Conservation (phyloP, 129 eudicot species). For the Artemisia tridentata region DNA sequence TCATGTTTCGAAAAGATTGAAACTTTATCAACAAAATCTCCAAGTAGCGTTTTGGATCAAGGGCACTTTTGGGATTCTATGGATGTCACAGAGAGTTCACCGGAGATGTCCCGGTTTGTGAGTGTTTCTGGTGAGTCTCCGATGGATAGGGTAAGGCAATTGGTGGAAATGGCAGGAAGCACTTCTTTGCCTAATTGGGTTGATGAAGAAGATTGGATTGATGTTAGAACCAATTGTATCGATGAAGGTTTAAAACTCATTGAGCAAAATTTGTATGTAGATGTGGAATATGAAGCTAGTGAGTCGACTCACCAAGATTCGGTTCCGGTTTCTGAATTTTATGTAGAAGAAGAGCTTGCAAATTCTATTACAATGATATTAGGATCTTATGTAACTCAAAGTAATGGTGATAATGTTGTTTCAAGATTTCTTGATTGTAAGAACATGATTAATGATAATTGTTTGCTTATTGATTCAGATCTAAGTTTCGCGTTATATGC, state of each 20-base stretch:
- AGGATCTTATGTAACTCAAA: conserved; percentile 23
- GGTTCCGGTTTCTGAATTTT: background rate
- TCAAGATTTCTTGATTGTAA: conserved; percentile 25
- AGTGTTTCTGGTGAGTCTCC: conserved; percentile 31
- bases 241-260: conserved; percentile 26
- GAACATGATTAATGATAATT: conserved; percentile 9
- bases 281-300: background rate
- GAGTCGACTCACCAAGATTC: conserved; percentile 17
- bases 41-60: conserved; percentile 63
- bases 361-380: conserved; percentile 12
- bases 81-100: conserved; percentile 32
- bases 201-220: conserved; percentile 65
- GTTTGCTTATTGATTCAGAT: conserved; percentile 18
- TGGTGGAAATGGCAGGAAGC: conserved; percentile 32
- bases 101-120: too few species aligned
- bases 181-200: conserved; percentile 49
- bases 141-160: conserved; percentile 41
- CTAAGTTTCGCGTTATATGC: background rate
- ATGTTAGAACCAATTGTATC: conserved; percentile 41
- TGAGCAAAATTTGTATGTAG: conserved; percentile 5
- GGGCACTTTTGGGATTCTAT: conserved; percentile 58
- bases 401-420: conserved; percentile 20
- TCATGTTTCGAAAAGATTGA: conserved; percentile 20
- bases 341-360: conserved; percentile 28
- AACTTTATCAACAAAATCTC: conserved; percentile 40